A percentile compares a stretch with the other conserved stretches of the same genome.
phyloP scores from a whole-genome alignment of 768 basidiomycete species.

The Gloeostereum incarnatum region DNA sequence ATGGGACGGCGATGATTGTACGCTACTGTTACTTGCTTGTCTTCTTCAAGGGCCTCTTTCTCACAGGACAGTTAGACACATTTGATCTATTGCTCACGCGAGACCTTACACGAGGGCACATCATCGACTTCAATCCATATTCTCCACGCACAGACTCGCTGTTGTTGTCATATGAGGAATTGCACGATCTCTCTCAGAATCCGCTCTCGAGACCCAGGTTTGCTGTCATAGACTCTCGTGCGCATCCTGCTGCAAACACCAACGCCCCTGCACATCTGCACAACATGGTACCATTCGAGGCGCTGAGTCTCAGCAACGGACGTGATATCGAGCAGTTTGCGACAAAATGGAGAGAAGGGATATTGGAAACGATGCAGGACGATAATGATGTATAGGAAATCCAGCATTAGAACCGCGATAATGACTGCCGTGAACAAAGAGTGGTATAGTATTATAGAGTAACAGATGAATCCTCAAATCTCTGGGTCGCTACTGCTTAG shows the following conservation, averaged over 20 bases:
- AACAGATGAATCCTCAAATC: background rate
- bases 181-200: slow-evolving; percentile 26
- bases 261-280: slow-evolving; percentile 73
- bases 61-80: slow-evolving; percentile 39
- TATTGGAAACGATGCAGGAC: slow-evolving; percentile 19
- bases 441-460: background rate
- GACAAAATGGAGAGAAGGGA: slow-evolving; percentile 47
- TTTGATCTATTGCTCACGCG: slow-evolving; percentile 87
- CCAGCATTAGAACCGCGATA: background rate
- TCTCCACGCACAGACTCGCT: slow-evolving; percentile 80
- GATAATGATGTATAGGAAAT: no score
- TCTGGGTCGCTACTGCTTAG: background rate
- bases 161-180: slow-evolving; percentile 76
- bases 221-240: slow-evolving; percentile 62
- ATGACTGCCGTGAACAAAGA: background rate
- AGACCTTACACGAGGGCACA: slow-evolving; percentile 63
- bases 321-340: slow-evolving; percentile 67
- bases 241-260: slow-evolving; percentile 57
- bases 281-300: slow-evolving; percentile 90
- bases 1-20: slow-evolving; percentile 43
- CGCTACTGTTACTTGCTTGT: slow-evolving; percentile 61
- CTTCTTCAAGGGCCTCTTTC: background rate
- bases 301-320: slow-evolving; percentile 70
- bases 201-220: slow-evolving; percentile 24
- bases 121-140: slow-evolving; percentile 91